A percentile compares a stretch with the other conserved stretches of the same genome.
phyloP scores from a whole-genome alignment of 108 stramenopile species.

The Nannochloropsis granulata region DNA sequence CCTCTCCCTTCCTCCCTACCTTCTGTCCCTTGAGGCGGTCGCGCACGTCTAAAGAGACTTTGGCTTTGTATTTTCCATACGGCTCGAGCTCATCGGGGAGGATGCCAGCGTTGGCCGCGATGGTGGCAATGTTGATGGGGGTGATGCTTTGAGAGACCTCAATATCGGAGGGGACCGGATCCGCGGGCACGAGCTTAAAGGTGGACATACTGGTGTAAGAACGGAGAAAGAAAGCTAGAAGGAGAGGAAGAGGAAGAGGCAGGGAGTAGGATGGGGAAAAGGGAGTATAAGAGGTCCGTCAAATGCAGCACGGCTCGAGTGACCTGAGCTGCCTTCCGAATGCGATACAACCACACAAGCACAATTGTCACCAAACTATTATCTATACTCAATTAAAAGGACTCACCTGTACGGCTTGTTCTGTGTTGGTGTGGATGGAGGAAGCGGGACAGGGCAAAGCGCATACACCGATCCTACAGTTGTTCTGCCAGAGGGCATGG shows the following conservation, averaged over 20 bases:
- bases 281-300: background rate
- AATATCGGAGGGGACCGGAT: conserved; percentile 46
- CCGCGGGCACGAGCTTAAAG: background rate
- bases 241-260: background rate
- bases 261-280: background rate
- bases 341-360: background rate
- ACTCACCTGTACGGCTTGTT: background rate
- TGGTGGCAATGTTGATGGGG: conserved; percentile 28
- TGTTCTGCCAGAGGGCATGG: no score
- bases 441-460: background rate
- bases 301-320: background rate
- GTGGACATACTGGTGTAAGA: background rate
- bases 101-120: conserved; percentile 33
- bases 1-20: background rate
- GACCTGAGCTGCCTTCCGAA: background rate
- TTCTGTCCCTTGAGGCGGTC: background rate
- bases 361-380: background rate
- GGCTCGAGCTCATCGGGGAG: conserved; percentile 55
- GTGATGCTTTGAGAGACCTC: conserved; percentile 39
- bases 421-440: background rate
- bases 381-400: background rate
- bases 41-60: conserved; percentile 40
- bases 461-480: background rate
- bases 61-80: conserved; percentile 91
- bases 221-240: background rate